Evolutionary conservation across 2,329 filamentous ascomycete species (phyloP).

Genomic region (Cercospora sojina): DNA sequence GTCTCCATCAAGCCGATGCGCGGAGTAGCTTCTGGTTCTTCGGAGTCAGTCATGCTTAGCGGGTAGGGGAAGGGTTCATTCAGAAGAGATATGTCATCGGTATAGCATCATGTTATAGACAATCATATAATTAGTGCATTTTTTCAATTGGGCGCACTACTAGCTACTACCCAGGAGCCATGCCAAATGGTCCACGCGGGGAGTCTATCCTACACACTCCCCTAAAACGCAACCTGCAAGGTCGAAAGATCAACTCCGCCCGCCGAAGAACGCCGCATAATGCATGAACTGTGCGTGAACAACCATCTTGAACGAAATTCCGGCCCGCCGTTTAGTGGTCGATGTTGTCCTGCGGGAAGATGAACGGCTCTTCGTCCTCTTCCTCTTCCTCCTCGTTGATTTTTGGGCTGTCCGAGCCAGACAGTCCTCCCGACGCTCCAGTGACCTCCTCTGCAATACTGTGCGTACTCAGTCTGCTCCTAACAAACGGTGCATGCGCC

Average conservation of each 20-base stretch:
- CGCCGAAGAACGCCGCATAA: not conserved
- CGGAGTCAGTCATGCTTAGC: not conserved
- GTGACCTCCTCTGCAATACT: slow-evolving; percentile 65
- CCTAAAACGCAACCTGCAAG: not conserved
- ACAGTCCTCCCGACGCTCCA: slow-evolving; percentile 31
- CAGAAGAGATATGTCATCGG: not conserved
- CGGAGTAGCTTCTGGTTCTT: not conserved
- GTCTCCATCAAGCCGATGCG: not conserved
- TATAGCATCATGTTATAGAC: not conserved
- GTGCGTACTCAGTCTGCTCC: slow-evolving; percentile 88
- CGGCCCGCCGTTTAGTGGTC: slow-evolving; percentile 6
- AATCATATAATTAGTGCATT: not conserved
- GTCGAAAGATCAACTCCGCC: not conserved
- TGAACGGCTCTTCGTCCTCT: slow-evolving; percentile 34
- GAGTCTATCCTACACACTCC: not conserved
- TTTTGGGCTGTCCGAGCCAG: slow-evolving; percentile 27
- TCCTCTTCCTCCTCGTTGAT: slow-evolving; percentile 28
- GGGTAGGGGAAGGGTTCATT: not conserved
- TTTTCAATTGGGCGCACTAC: not conserved
- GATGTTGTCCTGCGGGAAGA: slow-evolving; percentile 31
- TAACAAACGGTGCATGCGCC: slow-evolving; percentile 88
- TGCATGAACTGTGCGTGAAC: not conserved
- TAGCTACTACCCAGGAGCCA: not conserved
- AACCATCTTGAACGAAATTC: slow-evolving; percentile 9
- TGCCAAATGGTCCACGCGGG: not conserved